Base-by-base conservation (phyloP, 1,284 basidiomycete genomes). In the Volvariella volvacea region DNA sequence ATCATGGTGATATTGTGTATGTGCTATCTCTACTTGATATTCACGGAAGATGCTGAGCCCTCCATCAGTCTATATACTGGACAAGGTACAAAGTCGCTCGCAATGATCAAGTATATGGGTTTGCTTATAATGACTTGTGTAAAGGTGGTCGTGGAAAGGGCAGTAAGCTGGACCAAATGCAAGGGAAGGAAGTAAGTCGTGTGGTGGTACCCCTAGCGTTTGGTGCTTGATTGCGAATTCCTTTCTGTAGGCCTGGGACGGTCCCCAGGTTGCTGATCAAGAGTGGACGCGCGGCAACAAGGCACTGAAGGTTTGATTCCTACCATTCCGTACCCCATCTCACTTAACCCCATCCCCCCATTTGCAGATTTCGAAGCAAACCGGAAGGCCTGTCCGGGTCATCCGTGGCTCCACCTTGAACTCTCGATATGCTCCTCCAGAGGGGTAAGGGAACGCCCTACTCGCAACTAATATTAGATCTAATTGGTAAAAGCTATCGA, bases 211-310 rank as follows among this genome's bases (percentile, higher is more conserved):
- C 47, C 21, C 28, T 22, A 4, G 8, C 9, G 7, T 1, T 19
- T 16, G 7, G 2, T 25, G 9, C 16, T 17, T 21, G 3, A 2
- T 25, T 25, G 4, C 33, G 34, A 22, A 21, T 15, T 22, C 40
- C 25, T 21, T 12, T 34, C 14, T 9, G 55, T 52, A 44, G 40
- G n/a, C 6, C 12, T 56, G 55, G 54, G 43, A 45, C 8, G 54
- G 49, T 19, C 47, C 44, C 16, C 58, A 58, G 43, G 39, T 44
- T 8, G 44, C 43, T 7, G 57, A 61, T 39, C 59, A 61, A 43
- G 50, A 53, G 32, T 61, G 58, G 58, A 48, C 45, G 7, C 15
- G 43, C n/a, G 58, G 57, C n/a, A 61, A 61, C 22, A 48, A 43
- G 32, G 55, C 55, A 20, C 43, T 61, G 19, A 49, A 54, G 54